Percentiles rank a stretch among this genome's conserved stretches.
phyloP scores from a whole-genome alignment of 257 asterid species.

The Gardenia jasminoides region DNA sequence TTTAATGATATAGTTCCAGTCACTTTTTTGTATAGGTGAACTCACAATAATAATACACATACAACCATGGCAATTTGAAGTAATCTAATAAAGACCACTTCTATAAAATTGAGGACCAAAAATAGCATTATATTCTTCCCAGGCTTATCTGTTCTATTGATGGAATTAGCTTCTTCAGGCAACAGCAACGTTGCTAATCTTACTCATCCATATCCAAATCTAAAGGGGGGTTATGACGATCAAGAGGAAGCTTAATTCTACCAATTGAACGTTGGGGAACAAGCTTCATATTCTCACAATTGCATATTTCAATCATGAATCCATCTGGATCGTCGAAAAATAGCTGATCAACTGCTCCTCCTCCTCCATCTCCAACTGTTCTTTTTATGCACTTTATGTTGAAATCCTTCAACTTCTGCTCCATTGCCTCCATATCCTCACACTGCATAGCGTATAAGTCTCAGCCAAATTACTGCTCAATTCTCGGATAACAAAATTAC shows the following conservation, averaged over 20 bases:
- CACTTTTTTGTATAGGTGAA: too few relatives aligned
- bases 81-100: too few relatives aligned
- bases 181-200: too few relatives aligned
- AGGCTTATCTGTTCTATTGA: too few relatives aligned
- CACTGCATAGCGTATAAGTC: slow-evolving; percentile 29
- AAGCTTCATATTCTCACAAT: slow-evolving; percentile 64
- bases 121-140: too few relatives aligned
- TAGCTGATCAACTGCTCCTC: slow-evolving; percentile 51
- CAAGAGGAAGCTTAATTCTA: slow-evolving; percentile 51
- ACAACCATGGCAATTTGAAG: too few relatives aligned
- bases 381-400: slow-evolving; percentile 51
- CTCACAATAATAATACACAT: too few relatives aligned
- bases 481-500: too few relatives aligned
- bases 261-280: slow-evolving; percentile 50
- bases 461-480: neutral
- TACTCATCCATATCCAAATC: too few relatives aligned
- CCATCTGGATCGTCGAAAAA: slow-evolving; percentile 82
- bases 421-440: slow-evolving; percentile 66
- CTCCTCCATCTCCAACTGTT: slow-evolving; percentile 50
- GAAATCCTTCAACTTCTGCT: slow-evolving; percentile 38
- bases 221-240: slow-evolving; percentile 53
- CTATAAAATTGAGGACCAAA: too few relatives aligned
- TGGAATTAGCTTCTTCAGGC: too few relatives aligned
- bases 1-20: too few relatives aligned
- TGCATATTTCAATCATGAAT: slow-evolving; percentile 77